Conservation (phyloP, 1,284 basidiomycete species). For the Ustilago esculenta region DNA sequence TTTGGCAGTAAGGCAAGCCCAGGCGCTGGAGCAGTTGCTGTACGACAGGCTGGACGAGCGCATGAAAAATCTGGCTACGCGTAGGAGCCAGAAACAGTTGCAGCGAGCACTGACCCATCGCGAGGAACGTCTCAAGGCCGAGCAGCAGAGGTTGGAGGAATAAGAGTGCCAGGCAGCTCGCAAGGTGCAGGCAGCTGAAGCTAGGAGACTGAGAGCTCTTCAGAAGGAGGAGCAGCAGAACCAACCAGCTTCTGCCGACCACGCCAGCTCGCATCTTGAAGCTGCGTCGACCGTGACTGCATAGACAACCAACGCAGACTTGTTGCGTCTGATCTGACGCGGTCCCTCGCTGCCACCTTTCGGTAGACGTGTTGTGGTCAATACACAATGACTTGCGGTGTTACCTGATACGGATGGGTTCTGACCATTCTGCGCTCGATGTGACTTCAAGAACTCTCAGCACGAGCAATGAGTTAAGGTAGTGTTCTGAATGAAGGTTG, state of each 20-base stretch:
- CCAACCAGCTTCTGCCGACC: slow-evolving; percentile 11
- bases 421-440: too few relatives aligned
- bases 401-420: too few relatives aligned
- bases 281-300: slow-evolving; percentile 19
- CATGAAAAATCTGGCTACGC: slow-evolving; percentile 6
- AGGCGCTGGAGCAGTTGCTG: slow-evolving; percentile 34
- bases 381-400: too few relatives aligned
- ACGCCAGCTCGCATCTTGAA: slow-evolving; percentile 12
- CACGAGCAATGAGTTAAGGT: too few relatives aligned
- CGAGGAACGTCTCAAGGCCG: slow-evolving; percentile 12
- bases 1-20: slow-evolving; percentile 21
- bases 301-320: not conserved
- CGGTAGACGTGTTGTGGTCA: too few relatives aligned
- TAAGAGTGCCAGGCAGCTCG: slow-evolving; percentile 25
- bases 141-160: slow-evolving; percentile 26
- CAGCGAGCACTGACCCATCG: slow-evolving; percentile 15
- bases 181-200: slow-evolving; percentile 30
- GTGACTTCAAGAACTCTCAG: too few relatives aligned
- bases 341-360: too few relatives aligned
- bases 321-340: too few relatives aligned
- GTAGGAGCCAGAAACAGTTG: slow-evolving; percentile 8
- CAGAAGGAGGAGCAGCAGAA: slow-evolving; percentile 27
- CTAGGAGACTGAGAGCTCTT: slow-evolving; percentile 24
- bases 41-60: slow-evolving; percentile 39
- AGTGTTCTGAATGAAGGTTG: too few relatives aligned